Conservation (phyloP, 352 stramenopile genomes). For the Phytophthora pini region DNA sequence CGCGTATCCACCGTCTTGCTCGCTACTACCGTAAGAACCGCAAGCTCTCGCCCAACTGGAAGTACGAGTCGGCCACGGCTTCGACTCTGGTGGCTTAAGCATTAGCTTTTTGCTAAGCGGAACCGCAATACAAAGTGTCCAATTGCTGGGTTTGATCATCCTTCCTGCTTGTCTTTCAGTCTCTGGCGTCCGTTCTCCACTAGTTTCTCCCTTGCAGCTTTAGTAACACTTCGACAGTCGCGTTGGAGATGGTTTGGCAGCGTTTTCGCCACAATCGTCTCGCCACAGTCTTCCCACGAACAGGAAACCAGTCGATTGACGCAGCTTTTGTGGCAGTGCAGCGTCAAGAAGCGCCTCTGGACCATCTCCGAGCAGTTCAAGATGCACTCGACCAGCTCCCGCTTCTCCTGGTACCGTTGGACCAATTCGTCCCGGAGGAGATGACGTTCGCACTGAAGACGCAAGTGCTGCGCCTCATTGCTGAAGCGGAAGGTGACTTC, state of each 20-base stretch:
- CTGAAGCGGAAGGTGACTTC: constrained; percentile 40
- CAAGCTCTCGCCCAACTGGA: constrained; percentile 99
- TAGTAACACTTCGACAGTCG: constrained; percentile 48
- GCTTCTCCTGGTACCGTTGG: constrained; percentile 40
- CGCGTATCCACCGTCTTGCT: constrained; percentile 98
- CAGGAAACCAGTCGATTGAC: constrained; percentile 53
- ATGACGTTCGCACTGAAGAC: constrained; percentile 45
- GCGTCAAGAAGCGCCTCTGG: constrained; percentile 40
- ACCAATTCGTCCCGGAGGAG: constrained; percentile 52
- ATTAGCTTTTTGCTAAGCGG: constrained; percentile 33
- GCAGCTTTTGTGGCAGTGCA: constrained; percentile 58
- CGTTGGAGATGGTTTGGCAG: constrained; percentile 41
- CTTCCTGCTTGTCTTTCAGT: background rate
- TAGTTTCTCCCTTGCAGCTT: constrained; percentile 29
- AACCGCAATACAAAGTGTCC: constrained; percentile 36
- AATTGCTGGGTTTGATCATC: constrained; percentile 52
- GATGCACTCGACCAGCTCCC: constrained; percentile 50
- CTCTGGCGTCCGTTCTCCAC: constrained; percentile 43
- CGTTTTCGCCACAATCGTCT: constrained; percentile 57
- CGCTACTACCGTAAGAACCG: constrained; percentile 99
- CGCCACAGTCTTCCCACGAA: constrained; percentile 52
- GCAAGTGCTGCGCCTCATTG: constrained; percentile 41
- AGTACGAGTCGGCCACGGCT: constrained; percentile 99
- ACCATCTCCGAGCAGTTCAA: constrained; percentile 47
- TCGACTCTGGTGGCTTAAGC: constrained; percentile 99